A percentile compares a stretch with the other conserved stretches of the same genome.
Conservation (phyloP, 352 stramenopile genomes). For the Pythium insidiosum region DNA sequence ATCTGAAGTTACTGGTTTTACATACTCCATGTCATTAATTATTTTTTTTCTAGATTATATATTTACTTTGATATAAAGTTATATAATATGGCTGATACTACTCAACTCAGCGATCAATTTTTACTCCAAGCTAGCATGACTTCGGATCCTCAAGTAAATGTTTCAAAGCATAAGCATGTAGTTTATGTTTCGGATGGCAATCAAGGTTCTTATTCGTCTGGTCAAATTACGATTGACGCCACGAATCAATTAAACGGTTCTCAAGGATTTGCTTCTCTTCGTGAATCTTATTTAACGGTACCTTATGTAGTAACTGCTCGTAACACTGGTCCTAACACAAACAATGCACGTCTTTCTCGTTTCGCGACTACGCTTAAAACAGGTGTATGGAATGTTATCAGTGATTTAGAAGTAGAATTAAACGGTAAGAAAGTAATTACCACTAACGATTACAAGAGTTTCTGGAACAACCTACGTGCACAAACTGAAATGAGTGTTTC, state of each 20-base stretch:
- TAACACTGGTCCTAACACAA: constrained; percentile 6
- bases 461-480: constrained; percentile 16
- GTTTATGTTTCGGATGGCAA: constrained; percentile 10
- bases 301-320: constrained; percentile 14
- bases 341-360: constrained; percentile 6
- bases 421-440: constrained; percentile 14
- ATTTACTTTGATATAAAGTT: not conserved
- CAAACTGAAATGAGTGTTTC: constrained; percentile 7
- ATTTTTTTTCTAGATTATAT: not conserved
- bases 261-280: constrained; percentile 9
- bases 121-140: not conserved
- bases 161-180: constrained; percentile 5
- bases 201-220: constrained; percentile 11
- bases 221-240: constrained; percentile 12
- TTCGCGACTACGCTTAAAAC: constrained; percentile 11
- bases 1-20: constrained; percentile 7
- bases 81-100: constrained; percentile 7
- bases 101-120: constrained; percentile 11
- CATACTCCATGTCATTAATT: constrained; percentile 2
- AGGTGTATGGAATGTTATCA: constrained; percentile 19
- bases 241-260: constrained; percentile 11
- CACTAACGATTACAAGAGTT: constrained; percentile 12
- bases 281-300: constrained; percentile 12
- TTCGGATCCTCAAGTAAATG: not conserved
- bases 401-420: constrained; percentile 10